A percentile compares a stretch with the other conserved stretches of the same genome.
phyloP scores from a whole-genome alignment of 2,329 filamentous ascomycete genomes.

The Leptographium galeiforme region DNA sequence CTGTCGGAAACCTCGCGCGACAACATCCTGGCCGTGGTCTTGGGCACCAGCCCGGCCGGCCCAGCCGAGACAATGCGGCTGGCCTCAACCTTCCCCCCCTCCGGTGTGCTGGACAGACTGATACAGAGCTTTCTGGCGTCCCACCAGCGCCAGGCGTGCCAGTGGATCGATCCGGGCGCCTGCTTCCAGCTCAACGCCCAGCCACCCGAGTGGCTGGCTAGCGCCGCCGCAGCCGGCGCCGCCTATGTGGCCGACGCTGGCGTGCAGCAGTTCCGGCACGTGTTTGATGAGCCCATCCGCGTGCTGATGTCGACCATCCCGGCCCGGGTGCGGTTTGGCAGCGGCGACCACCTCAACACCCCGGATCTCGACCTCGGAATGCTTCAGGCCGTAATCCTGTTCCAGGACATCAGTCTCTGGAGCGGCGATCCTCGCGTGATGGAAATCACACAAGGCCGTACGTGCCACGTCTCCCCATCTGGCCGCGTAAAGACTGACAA shows the following conservation, averaged over 20 bases:
- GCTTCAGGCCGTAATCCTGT: constrained; percentile 33
- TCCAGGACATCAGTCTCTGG: constrained; percentile 38
- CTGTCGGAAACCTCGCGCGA: constrained; percentile 39
- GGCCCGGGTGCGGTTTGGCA: constrained; percentile 20
- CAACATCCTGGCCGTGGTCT: constrained; percentile 47
- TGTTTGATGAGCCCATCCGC: constrained; percentile 36
- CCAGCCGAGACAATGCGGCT: constrained; percentile 35
- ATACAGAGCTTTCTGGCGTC: constrained; percentile 46
- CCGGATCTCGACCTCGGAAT: constrained; percentile 27
- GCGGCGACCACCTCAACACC: constrained; percentile 19
- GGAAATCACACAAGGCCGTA: constrained; percentile 38
- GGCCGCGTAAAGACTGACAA: neutral
- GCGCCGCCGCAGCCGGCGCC: constrained; percentile 45
- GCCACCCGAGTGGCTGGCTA: constrained; percentile 44
- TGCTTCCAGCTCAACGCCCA: constrained; percentile 39
- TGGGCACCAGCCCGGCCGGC: constrained; percentile 38
- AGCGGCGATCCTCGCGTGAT: constrained; percentile 39
- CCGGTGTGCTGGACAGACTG: constrained; percentile 45
- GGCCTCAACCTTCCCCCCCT: constrained; percentile 49
- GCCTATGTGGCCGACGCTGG: constrained; percentile 36
- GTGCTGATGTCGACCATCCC: constrained; percentile 15
- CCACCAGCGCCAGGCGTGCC: constrained; percentile 40
- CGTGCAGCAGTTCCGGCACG: constrained; percentile 45
- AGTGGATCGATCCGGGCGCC: constrained; percentile 48
- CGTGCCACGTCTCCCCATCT: constrained; percentile 13